Evolutionary conservation across 2,329 filamentous ascomycete species (phyloP).

Genomic region (Periconia digitata): DNA sequence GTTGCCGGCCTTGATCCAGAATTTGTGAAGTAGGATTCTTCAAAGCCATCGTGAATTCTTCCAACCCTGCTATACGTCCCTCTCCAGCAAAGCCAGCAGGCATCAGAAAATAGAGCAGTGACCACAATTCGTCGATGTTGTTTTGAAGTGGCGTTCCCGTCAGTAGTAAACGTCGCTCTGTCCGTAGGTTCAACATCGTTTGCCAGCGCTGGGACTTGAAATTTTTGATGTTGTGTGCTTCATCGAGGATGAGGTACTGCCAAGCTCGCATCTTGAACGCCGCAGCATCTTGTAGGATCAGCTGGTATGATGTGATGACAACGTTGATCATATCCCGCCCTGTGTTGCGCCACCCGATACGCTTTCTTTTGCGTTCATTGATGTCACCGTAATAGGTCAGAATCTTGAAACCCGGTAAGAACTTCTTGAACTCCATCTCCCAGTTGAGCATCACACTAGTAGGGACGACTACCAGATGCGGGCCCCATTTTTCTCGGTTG

Average conservation of each 20-base stretch:
- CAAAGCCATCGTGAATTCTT: constrained; percentile 96
- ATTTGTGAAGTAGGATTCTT: constrained; percentile 95
- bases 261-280: constrained; percentile 90
- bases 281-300: constrained; percentile 90
- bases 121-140: constrained; percentile 96
- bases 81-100: constrained; percentile 81
- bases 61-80: constrained; percentile 89
- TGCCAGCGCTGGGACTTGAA: constrained; percentile 98
- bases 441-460: constrained; percentile 99
- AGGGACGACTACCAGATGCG: constrained; percentile 92
- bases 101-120: constrained; percentile 93
- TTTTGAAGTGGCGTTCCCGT: constrained; percentile 97
- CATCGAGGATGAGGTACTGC: constrained; percentile 98
- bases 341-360: constrained; percentile 89
- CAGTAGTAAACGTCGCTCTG: constrained; percentile 79
- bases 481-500: constrained; percentile 88
- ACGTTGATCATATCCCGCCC: constrained; percentile 82
- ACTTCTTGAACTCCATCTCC: constrained; percentile 99
- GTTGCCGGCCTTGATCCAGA: constrained; percentile 87
- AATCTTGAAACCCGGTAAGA: constrained; percentile 96
- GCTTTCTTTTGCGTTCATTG: constrained; percentile 88
- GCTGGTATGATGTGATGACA: constrained; percentile 95
- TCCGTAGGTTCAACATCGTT: constrained; percentile 90
- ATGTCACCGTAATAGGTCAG: constrained; percentile 94
- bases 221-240: constrained; percentile 99